Conservation (phyloP, 257 asterid genomes). For the Penstemon davidsonii region DNA sequence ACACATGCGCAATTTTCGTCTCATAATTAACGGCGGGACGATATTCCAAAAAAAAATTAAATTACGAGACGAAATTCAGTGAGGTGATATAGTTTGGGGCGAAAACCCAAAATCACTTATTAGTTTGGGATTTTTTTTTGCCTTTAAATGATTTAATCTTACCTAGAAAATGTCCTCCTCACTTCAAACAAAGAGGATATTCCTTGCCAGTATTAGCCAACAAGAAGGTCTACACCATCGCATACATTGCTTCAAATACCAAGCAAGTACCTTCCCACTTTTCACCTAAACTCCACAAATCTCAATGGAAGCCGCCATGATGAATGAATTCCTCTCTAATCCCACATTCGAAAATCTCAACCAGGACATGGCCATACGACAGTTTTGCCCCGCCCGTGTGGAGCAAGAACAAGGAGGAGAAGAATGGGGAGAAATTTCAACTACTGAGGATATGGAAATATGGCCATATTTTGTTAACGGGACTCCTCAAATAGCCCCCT, state of each 20-base stretch:
- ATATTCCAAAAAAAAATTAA: no score
- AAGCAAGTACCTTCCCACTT: neutral
- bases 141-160: neutral
- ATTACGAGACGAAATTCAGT: no score
- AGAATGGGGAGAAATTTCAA: constrained; percentile 15
- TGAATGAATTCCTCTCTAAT: constrained; percentile 28
- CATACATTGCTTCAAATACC: neutral
- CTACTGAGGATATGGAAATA: constrained; percentile 24
- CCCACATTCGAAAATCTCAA: constrained; percentile 26
- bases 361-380: constrained; percentile 51
- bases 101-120: no score
- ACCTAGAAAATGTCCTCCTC: constrained; percentile 23
- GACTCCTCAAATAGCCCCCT: constrained; percentile 26
- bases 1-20: no score
- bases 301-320: constrained; percentile 31
- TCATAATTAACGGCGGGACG: no score
- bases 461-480: constrained; percentile 23
- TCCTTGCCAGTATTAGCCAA: constrained; percentile 12
- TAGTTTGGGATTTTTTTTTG: no score
- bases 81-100: no score
- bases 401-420: constrained; percentile 36
- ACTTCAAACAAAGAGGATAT: constrained; percentile 32
- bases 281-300: neutral
- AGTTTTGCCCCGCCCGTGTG: constrained; percentile 55
- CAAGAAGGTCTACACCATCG: neutral